Evolutionary conservation across 2,329 filamentous ascomycete species (phyloP).

Genomic region (Beauveria pseudobassiana): DNA sequence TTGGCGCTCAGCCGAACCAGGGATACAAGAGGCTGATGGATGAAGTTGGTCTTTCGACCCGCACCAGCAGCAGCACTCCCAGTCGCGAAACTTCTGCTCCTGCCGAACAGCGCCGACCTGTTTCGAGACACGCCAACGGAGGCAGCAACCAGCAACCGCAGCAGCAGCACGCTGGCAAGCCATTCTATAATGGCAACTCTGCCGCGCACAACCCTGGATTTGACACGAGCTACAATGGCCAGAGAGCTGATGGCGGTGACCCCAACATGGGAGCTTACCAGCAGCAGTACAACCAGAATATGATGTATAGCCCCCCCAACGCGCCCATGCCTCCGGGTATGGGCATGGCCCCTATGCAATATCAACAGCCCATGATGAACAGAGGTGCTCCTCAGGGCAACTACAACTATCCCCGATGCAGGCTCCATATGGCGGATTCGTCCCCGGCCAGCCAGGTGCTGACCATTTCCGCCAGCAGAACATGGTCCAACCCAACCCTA

Average conservation of each 20-base stretch:
- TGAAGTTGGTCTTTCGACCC: conserved; percentile 81
- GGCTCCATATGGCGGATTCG: conserved; percentile 45
- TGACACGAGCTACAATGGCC: conserved; percentile 44
- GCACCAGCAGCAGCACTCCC: conserved; percentile 36
- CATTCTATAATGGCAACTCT: conserved; percentile 45
- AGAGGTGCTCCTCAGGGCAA: conserved; percentile 44
- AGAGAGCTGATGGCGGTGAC: conserved; percentile 47
- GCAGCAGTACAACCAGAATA: conserved; percentile 40
- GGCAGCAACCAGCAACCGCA: conserved; percentile 33
- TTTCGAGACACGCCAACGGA: conserved; percentile 45
- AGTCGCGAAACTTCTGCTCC: conserved; percentile 36
- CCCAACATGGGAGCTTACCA: conserved; percentile 41
- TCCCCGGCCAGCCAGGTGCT: conserved; percentile 38
- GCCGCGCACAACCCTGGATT: conserved; percentile 34
- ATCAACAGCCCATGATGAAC: conserved; percentile 49
- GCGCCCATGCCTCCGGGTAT: conserved; percentile 38
- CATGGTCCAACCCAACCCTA: conserved; percentile 41
- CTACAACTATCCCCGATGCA: conserved; percentile 52
- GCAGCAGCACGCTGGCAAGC: conserved; percentile 34
- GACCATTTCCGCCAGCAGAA: conserved; percentile 50
- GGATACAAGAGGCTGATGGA: conserved; percentile 99
- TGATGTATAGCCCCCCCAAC: conserved; percentile 43
- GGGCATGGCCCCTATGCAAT: conserved; percentile 49
- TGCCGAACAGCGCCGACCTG: conserved; percentile 33
- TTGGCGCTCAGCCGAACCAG: conserved; percentile 90